Conservation (phyloP, 1,139 yeast genomes). For the Petasospora rhodanensis region DNA sequence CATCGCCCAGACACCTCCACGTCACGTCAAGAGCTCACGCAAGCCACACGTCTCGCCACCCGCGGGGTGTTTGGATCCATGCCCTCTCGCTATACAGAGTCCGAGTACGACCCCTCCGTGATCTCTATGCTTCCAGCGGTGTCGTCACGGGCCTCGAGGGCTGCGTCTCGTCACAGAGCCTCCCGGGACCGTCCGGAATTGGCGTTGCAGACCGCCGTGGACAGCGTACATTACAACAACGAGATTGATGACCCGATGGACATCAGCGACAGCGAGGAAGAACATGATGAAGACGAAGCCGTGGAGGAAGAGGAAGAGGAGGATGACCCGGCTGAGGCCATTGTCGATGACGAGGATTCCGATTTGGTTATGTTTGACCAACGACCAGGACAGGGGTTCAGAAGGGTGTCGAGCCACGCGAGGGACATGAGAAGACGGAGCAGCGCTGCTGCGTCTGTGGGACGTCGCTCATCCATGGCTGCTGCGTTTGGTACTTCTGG, state of each 20-base stretch:
- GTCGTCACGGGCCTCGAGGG: slow-evolving; percentile 2
- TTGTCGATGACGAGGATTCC: slow-evolving; percentile 8
- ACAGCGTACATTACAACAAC: slow-evolving; percentile 12
- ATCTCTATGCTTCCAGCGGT: slow-evolving; percentile 11
- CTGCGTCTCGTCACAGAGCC: slow-evolving; percentile 5
- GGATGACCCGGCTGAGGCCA: no score
- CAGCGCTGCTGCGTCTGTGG: neutral
- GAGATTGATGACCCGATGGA: slow-evolving; percentile 18
- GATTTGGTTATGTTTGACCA: no score
- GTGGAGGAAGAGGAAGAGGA: slow-evolving; percentile 8
- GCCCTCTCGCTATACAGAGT: slow-evolving; percentile 18
- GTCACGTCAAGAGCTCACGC: slow-evolving; percentile 8
- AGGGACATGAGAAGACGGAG: neutral
- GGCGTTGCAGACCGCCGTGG: no score
- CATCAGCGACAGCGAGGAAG: slow-evolving; percentile 13
- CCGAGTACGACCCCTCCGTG: slow-evolving; percentile 14
- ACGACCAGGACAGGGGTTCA: no score
- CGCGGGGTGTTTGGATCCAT: slow-evolving; percentile 22
- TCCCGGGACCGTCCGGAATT: no score
- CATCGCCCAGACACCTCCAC: neutral
- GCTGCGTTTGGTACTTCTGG: neutral
- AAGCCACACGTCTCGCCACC: slow-evolving; percentile 13
- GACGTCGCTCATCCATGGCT: neutral
- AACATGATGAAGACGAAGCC: slow-evolving; percentile 10
- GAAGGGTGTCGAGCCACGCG: no score